Conservation (phyloP, 306 rosid species). For the Castanea crenata region DNA sequence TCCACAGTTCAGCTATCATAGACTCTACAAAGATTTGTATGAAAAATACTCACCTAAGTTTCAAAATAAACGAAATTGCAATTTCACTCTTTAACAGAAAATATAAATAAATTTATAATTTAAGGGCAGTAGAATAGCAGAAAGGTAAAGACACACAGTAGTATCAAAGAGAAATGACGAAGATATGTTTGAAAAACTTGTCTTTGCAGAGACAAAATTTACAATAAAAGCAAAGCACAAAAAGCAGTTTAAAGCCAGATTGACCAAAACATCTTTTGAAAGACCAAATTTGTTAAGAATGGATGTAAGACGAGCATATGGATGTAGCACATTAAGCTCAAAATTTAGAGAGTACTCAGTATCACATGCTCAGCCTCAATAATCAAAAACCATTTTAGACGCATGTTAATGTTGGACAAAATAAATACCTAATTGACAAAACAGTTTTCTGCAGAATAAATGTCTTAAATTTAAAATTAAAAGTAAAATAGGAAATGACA, state of each 20-base stretch:
- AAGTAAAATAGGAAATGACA: too few relatives aligned
- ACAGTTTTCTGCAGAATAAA: not conserved
- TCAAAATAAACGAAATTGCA: conserved; percentile 1
- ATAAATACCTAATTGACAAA: not conserved
- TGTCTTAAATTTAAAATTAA: too few relatives aligned
- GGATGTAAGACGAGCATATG: conserved; percentile 80
- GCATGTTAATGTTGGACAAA: not conserved
- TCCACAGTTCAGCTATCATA: too few relatives aligned
- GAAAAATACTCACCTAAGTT: conserved; percentile 4
- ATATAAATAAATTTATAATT: conserved; percentile 19
- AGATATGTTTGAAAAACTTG: not conserved
- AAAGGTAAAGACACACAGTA: conserved; percentile 13
- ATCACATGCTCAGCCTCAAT: conserved; percentile 87
- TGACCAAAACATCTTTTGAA: conserved; percentile 78
- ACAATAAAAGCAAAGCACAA: conserved; percentile 3
- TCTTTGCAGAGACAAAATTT: conserved; percentile 4
- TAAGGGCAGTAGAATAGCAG: conserved; percentile 14
- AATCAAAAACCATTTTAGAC: not conserved
- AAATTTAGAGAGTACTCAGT: conserved; percentile 77
- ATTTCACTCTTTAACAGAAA: conserved; percentile 17
- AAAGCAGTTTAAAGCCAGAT: conserved; percentile 74
- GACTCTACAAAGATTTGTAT: conserved; percentile 2
- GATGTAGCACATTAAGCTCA: conserved; percentile 88
- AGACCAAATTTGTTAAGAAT: conserved; percentile 82
- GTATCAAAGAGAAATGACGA: not conserved